Conservation (phyloP, 2,329 filamentous ascomycete genomes). For the Trichoderma sp. region DNA sequence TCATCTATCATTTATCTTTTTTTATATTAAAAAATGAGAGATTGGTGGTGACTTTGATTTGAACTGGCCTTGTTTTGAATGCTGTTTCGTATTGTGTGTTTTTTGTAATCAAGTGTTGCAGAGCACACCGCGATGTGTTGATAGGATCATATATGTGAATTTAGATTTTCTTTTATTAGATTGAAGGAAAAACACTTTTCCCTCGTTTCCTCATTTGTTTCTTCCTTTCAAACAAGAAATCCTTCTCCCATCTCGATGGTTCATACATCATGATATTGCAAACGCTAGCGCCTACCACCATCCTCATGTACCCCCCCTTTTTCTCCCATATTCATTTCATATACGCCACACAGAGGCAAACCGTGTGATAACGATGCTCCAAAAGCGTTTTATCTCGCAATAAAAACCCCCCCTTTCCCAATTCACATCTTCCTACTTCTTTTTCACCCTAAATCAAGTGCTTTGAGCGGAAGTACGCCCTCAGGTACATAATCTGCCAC, state of each 20-base stretch:
- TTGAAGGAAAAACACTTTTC: not conserved
- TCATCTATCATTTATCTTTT: not conserved
- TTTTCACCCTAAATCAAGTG: slow-evolving; percentile 43
- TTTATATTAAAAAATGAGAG: not conserved
- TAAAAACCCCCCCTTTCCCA: not conserved
- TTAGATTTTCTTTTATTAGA: slow-evolving; percentile 2
- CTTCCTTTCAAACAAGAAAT: not conserved
- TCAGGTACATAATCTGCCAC: slow-evolving; percentile 97
- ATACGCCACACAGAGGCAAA: slow-evolving; percentile 3
- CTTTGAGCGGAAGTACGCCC: slow-evolving; percentile 85
- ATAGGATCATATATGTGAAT: not conserved
- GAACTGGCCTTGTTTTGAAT: not conserved
- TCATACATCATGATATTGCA: slow-evolving; percentile 32
- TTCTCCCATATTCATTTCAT: not conserved
- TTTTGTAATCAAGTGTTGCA: not conserved
- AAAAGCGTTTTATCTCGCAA: not conserved
- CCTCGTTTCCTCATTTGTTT: not conserved
- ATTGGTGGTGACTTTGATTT: not conserved
- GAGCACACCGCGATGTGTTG: not conserved
- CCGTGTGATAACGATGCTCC: slow-evolving; percentile 7
- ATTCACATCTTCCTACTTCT: too few species aligned
- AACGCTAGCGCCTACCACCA: slow-evolving; percentile 31
- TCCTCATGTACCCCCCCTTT: not conserved
- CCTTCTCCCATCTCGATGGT: slow-evolving; percentile 13
- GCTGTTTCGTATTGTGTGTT: not conserved